Percentiles rank a stretch among this genome's conserved stretches.
phyloP scores from a whole-genome alignment of 768 basidiomycete genomes.

The Cytidiella melzeri region DNA sequence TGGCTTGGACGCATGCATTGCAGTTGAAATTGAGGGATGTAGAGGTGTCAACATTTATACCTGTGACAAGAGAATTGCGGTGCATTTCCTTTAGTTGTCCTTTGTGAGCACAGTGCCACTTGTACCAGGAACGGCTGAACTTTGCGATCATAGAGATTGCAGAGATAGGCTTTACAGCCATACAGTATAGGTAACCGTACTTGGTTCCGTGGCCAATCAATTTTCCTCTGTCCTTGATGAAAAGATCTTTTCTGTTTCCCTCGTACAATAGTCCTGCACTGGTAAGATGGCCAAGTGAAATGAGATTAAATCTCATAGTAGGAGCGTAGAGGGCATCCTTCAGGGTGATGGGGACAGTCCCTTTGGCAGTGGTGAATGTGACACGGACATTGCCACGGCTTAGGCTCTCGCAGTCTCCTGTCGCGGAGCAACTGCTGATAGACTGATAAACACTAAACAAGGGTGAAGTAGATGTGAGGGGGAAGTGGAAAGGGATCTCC shows the following conservation, averaged over 20 bases:
- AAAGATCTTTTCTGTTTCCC: background rate
- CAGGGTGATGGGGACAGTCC: constrained; percentile 4
- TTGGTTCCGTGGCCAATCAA: background rate
- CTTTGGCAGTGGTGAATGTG: background rate
- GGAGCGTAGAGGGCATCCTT: constrained; percentile 12
- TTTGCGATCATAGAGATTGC: background rate
- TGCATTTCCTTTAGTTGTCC: constrained; percentile 21
- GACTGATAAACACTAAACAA: too few relatives aligned
- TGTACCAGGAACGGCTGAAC: too few relatives aligned
- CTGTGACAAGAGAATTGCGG: constrained; percentile 27
- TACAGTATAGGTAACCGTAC: too few relatives aligned
- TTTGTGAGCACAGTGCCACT: too few relatives aligned
- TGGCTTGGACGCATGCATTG: too few relatives aligned
- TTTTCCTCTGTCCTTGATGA: too few relatives aligned
- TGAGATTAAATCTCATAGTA: constrained; percentile 9
- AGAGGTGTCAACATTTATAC: too few relatives aligned
- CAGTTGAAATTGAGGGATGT: too few relatives aligned
- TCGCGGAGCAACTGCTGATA: too few relatives aligned
- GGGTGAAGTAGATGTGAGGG: too few relatives aligned
- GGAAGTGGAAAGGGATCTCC: too few relatives aligned
- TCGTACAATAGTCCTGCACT: background rate
- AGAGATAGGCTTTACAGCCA: background rate
- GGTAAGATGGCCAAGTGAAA: constrained; percentile 10
- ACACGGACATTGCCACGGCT: constrained; percentile 12
- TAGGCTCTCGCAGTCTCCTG: constrained; percentile 8